Evolutionary conservation across 1,284 basidiomycete genomes (phyloP).

Genomic region (Tausonia pullulans): DNA sequence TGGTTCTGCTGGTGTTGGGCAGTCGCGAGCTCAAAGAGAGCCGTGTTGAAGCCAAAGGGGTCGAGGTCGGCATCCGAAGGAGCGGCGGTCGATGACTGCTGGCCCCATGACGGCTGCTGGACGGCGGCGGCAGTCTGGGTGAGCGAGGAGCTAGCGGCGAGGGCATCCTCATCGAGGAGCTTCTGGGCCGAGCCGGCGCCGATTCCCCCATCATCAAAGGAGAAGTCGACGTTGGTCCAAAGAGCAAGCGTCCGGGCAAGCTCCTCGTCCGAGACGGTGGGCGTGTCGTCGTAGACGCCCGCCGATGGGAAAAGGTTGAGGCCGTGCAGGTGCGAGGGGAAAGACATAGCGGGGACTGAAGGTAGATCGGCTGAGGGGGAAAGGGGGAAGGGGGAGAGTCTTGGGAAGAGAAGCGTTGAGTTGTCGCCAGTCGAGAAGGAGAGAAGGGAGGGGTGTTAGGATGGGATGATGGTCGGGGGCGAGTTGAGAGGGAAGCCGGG

Average conservation of each 20-base stretch:
- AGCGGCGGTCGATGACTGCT: background rate
- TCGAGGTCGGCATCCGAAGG: conserved; percentile 5
- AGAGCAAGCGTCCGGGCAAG: conserved; percentile 13
- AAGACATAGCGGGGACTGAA: background rate
- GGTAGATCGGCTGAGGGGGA: no score
- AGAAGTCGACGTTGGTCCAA: conserved; percentile 18
- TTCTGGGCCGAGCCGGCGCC: conserved; percentile 3
- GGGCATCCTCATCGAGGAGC: conserved; percentile 12
- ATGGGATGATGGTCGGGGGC: no score
- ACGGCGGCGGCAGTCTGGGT: background rate
- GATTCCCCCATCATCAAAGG: conserved; percentile 15
- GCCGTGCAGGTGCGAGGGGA: conserved; percentile 14
- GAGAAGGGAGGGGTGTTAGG: no score
- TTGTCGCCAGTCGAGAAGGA: no score
- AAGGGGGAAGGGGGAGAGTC: no score
- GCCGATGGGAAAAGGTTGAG: conserved; percentile 11
- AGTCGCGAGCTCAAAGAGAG: background rate
- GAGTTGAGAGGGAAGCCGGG: no score
- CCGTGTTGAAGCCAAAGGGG: conserved; percentile 13
- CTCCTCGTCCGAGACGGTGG: conserved; percentile 7
- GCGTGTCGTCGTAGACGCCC: background rate
- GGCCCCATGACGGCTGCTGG: background rate
- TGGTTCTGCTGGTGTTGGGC: background rate
- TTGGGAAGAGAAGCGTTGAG: no score
- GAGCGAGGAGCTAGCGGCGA: background rate